Percentiles rank a stretch among this genome's conserved stretches.
These are phyloP conservation scores for Phanerodontia chrysosporium DNA, from an alignment of 768 basidiomycete genomes.

Conservation along the genomic window DNA sequence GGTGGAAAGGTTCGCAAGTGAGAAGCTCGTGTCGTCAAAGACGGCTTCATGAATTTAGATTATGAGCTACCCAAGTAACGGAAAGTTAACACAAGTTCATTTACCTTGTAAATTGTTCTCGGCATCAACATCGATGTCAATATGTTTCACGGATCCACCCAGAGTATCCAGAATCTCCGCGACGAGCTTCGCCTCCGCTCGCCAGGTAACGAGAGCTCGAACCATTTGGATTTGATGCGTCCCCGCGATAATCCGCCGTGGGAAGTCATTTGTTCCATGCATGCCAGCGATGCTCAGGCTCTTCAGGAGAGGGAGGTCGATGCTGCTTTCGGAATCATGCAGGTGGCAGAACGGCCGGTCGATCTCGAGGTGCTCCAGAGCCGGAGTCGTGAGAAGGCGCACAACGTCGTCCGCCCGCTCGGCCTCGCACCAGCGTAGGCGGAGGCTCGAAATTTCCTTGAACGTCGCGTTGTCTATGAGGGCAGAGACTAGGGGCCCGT, in stretches of 20 bases:
- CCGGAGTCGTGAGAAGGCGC: not conserved
- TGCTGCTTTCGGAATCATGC: not conserved
- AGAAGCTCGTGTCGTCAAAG: conserved; percentile 8
- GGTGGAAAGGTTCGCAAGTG: conserved; percentile 8
- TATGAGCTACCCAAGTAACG: not conserved
- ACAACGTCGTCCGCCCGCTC: not conserved
- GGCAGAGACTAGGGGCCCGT: not conserved
- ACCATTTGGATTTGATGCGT: not conserved
- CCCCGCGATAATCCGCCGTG: not conserved
- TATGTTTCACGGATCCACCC: conserved; percentile 1
- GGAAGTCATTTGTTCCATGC: not conserved
- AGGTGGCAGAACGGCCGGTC: not conserved
- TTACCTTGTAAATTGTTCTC: conserved; percentile 9
- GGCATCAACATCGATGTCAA: conserved; percentile 9
- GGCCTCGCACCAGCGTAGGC: not conserved
- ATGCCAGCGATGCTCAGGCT: not conserved
- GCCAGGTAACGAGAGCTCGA: not conserved
- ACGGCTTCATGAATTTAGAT: conserved; percentile 2
- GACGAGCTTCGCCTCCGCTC: not conserved
- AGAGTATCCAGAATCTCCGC: not conserved
- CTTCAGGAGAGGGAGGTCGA: not conserved
- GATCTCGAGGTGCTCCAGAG: not conserved
- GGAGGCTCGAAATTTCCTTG: not conserved
- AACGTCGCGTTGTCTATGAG: not conserved
- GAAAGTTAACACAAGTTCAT: not conserved